These are phyloP conservation scores for Globisporangium megalacanthum DNA, from an alignment of 352 stramenopile genomes.

Conservation along the genomic window DNA sequence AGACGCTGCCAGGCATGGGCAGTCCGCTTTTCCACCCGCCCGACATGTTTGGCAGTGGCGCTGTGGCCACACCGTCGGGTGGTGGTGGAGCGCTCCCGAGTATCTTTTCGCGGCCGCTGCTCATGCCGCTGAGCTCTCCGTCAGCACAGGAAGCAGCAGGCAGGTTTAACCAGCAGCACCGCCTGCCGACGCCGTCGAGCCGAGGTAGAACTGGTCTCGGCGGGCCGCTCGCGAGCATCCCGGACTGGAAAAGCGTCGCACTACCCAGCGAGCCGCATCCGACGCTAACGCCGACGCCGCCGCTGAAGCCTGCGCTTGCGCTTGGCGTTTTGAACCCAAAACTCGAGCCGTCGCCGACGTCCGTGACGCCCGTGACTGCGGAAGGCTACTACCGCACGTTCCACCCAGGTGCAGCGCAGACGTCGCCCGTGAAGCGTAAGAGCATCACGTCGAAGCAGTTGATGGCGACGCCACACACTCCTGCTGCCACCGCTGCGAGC, in stretches of 20 bases:
- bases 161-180: conserved; percentile 4
- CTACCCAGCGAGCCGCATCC: background rate
- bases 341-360: conserved; percentile 29
- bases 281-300: background rate
- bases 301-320: background rate
- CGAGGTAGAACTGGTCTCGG: background rate
- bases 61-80: conserved; percentile 15
- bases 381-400: conserved; percentile 33
- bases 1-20: conserved; percentile 11
- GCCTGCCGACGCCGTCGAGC: conserved; percentile 11
- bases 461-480: conserved; percentile 30
- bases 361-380: conserved; percentile 29
- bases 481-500: background rate
- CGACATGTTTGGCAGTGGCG: conserved; percentile 25
- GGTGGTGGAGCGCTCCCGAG: conserved; percentile 35
- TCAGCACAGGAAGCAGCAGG: background rate
- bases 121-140: conserved; percentile 33
- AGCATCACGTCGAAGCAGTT: conserved; percentile 75
- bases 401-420: conserved; percentile 18
- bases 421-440: conserved; percentile 70
- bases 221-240: background rate
- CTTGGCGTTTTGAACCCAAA: conserved; percentile 7
- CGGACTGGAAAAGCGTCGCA: conserved; percentile 13
- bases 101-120: conserved; percentile 36
- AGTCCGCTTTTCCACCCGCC: conserved; percentile 32